Evolutionary conservation across 495 filamentous ascomycete species (phyloP).

Genomic region (Trichoderma erinaceum): DNA sequence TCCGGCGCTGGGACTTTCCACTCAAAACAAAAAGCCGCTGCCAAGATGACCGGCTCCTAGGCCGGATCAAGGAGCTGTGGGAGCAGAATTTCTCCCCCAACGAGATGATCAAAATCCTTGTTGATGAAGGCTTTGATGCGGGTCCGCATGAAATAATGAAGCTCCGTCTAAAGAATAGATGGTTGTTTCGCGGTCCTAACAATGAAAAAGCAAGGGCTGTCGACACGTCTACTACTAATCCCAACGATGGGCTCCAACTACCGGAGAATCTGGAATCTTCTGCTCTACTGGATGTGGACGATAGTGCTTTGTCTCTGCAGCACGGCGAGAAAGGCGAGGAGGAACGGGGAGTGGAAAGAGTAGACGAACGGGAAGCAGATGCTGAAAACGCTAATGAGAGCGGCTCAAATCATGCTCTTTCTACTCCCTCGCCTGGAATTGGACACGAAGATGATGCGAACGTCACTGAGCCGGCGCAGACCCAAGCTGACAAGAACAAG

Average conservation of each 20-base stretch:
- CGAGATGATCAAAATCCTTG: conserved; percentile 66
- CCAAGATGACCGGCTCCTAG: conserved; percentile 58
- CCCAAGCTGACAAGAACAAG: not conserved
- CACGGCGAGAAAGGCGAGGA: not conserved
- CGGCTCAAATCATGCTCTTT: not conserved
- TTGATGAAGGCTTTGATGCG: conserved; percentile 59
- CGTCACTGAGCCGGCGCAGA: not conserved
- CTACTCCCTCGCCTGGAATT: not conserved
- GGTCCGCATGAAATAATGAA: conserved; percentile 62
- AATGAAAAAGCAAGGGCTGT: conserved; percentile 21
- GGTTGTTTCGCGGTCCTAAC: conserved; percentile 55
- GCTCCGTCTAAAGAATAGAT: conserved; percentile 58
- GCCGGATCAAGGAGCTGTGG: conserved; percentile 69
- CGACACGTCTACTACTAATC: conserved; percentile 38
- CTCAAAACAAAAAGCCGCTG: conserved; percentile 63
- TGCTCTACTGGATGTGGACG: not conserved
- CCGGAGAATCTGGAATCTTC: not conserved
- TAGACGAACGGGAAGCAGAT: no score
- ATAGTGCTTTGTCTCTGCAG: not conserved
- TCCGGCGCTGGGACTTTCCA: conserved; percentile 74
- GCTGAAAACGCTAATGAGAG: no score
- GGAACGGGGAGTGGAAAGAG: not conserved
- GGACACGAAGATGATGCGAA: not conserved
- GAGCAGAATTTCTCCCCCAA: conserved; percentile 60
- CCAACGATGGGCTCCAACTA: conserved; percentile 21